phyloP scores from a whole-genome alignment of 768 basidiomycete genomes.

The Chalciporus piperatus region DNA sequence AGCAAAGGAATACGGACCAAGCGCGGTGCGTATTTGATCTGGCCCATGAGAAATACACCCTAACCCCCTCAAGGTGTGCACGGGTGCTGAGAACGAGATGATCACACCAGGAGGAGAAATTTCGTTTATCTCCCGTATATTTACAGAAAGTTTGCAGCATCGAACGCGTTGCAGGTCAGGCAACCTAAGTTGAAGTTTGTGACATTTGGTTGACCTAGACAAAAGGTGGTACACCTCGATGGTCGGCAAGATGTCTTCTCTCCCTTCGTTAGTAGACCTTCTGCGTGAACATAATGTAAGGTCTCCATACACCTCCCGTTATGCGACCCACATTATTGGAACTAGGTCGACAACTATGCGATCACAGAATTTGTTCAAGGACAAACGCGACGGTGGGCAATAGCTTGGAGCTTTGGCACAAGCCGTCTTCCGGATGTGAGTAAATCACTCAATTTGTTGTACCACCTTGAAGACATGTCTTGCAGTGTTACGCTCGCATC shows the following conservation, averaged over 20 bases:
- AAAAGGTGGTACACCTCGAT: conserved; percentile 87
- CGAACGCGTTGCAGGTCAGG: conserved; percentile 56
- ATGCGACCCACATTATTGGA: not conserved
- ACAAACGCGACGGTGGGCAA: conserved; percentile 86
- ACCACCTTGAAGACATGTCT: conserved; percentile 30
- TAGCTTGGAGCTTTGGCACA: conserved; percentile 79
- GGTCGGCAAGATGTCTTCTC: conserved; percentile 82
- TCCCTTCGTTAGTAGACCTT: conserved; percentile 55
- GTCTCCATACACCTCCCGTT: not conserved
- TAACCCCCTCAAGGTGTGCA: conserved; percentile 60
- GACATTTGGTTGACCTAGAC: not conserved
- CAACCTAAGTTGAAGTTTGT: not conserved
- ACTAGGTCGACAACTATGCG: conserved; percentile 82
- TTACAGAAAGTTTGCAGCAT: conserved; percentile 62
- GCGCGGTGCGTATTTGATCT: conserved; percentile 51
- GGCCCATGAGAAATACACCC: not conserved
- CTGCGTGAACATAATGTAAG: conserved; percentile 48
- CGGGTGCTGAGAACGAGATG: conserved; percentile 85
- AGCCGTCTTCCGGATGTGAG: conserved; percentile 76
- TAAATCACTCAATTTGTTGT: conserved; percentile 5
- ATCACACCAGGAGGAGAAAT: conserved; percentile 86
- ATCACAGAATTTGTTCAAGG: conserved; percentile 84
- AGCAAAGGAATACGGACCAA: conserved; percentile 64
- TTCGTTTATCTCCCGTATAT: conserved; percentile 72
- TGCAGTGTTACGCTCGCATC: conserved; percentile 37